Base-by-base conservation (phyloP, 1,139 yeast genomes). In the Lipomyces yarrowii region DNA sequence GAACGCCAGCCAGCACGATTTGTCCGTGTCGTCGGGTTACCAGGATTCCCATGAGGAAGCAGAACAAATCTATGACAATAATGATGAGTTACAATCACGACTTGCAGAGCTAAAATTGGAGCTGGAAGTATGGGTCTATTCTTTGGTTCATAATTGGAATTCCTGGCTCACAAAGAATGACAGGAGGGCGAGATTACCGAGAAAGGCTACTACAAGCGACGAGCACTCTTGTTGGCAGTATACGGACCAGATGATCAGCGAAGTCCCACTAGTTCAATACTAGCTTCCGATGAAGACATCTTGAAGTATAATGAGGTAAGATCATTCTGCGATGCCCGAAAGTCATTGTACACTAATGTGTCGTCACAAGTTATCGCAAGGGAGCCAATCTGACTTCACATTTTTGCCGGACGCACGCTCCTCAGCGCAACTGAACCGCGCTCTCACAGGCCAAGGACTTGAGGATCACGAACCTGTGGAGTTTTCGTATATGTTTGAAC, bases 171-270 rank as follows among this genome's bases (percentile, higher is more conserved):
- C 26, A 57, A 13, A 5, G 32, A 51, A 35, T 5, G 32, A 30
- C 33, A 79, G 70, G 90, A 88, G 57, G 92, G 90, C 1, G 87
- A 86, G 67, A 78, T 88, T 65, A 88, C 92, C 0, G 86, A 83
- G 62, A 88, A 87, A 74, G 92, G 93, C 1, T 88, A 86, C 73
- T 78, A 80, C 56, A 87, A 84, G 71, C 86, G 86, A 68, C 77
- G 90, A 63, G 82, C 81, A 55, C 80, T 78, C 67, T 71, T 86
- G n/a, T 73, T 85, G 35, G 75, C 79, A 1, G 72, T 73, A 18
- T 71, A 71, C 60, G 69, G 65, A 48, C 59, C 18, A 54, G 18
- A n/a, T 54, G 21, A 18, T 57, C 23, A 26, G 33, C 21, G 23
- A n/a, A 33, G 33, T 33, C 32, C 51, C 21, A 30, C 10, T 54